These are phyloP conservation scores for Persicaria tinctoria DNA, from an alignment of 148 eudicot species.

Conservation along the genomic window DNA sequence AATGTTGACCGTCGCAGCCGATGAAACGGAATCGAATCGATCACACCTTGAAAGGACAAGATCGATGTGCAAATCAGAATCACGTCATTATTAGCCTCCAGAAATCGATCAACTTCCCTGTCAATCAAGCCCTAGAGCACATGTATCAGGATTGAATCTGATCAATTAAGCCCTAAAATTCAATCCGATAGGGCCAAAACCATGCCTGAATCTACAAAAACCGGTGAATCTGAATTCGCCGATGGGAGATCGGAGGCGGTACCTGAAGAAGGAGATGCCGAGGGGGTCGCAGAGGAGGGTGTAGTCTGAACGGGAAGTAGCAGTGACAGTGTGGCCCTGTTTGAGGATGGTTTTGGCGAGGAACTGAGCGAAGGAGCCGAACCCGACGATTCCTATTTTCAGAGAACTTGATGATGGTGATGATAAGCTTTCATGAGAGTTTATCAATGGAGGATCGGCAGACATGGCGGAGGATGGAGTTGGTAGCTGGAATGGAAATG, in stretches of 20 bases:
- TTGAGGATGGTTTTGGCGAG: conserved; percentile 43
- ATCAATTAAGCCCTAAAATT: not conserved
- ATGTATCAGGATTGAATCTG: not conserved
- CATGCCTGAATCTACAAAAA: not conserved
- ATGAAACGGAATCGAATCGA: conserved; percentile 35
- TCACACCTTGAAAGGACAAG: conserved; percentile 34
- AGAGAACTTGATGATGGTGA: conserved; percentile 8
- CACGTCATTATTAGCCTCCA: conserved; percentile 37
- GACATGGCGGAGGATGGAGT: not conserved
- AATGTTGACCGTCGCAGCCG: conserved; percentile 28
- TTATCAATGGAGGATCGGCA: conserved; percentile 4
- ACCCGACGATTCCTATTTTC: conserved; percentile 47
- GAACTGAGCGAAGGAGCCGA: conserved; percentile 52
- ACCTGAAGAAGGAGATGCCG: conserved; percentile 47
- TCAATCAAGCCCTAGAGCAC: not conserved
- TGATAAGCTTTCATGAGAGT: not conserved
- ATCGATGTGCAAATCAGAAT: conserved; percentile 43
- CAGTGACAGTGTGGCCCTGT: conserved; percentile 48
- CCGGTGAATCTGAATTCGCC: not conserved
- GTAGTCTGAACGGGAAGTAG: conserved; percentile 50
- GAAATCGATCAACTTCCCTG: conserved; percentile 33
- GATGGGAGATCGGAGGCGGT: not conserved
- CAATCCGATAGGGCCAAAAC: not conserved
- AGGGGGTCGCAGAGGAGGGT: conserved; percentile 26
- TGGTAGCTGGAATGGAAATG: not conserved